Percentiles rank a stretch among this genome's conserved stretches.
phyloP scores from a whole-genome alignment of 768 basidiomycete genomes.

The Tephrocybe sp. region DNA sequence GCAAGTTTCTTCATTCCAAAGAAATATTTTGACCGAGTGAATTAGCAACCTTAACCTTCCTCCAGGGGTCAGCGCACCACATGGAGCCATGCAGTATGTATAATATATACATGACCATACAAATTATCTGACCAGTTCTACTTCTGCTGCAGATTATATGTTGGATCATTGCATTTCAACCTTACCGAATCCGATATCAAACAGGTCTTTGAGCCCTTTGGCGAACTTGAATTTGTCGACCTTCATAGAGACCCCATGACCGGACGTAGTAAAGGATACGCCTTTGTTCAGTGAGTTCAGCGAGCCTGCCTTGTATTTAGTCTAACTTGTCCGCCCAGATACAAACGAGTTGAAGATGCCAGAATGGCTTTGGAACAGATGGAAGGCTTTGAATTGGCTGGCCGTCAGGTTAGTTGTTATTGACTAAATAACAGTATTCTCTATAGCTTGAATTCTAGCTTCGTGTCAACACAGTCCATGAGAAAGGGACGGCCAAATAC shows the following conservation, averaged over 20 bases:
- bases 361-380: slow-evolving; percentile 97
- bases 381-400: slow-evolving; percentile 98
- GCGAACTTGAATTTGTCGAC: slow-evolving; percentile 97
- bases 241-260: slow-evolving; percentile 94
- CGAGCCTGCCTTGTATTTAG: background rate
- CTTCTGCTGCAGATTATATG: slow-evolving; percentile 76
- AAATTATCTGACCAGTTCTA: background rate
- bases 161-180: slow-evolving; percentile 96
- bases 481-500: slow-evolving; percentile 79
- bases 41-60: slow-evolving; percentile 76
- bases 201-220: slow-evolving; percentile 99
- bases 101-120: background rate
- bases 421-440: background rate
- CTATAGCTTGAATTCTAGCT: slow-evolving; percentile 43
- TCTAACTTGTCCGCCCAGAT: slow-evolving; percentile 43
- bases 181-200: slow-evolving; percentile 96
- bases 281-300: slow-evolving; percentile 88
- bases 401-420: slow-evolving; percentile 68
- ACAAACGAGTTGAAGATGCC: slow-evolving; percentile 89
- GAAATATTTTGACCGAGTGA: slow-evolving; percentile 13
- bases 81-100: slow-evolving; percentile 82
- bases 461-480: slow-evolving; percentile 90
- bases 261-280: slow-evolving; percentile 95
- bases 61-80: slow-evolving; percentile 80
- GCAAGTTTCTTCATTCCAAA: slow-evolving; percentile 20